Conservation (phyloP, 2,329 filamentous ascomycete species). For the Endoconidiophora laricicola region DNA sequence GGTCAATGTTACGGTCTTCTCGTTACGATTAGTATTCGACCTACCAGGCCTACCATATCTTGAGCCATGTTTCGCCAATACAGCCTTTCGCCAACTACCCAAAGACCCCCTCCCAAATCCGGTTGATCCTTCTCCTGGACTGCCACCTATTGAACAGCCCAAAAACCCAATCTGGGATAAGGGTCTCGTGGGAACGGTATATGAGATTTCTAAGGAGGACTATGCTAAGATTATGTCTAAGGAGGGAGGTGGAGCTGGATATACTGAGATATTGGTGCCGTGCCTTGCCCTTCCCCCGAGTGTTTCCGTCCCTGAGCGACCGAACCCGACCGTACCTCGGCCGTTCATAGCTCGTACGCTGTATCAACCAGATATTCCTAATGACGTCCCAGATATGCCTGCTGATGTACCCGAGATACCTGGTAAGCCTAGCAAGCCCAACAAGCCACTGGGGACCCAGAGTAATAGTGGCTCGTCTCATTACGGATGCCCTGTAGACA, state of each 20-base stretch:
- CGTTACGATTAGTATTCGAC: slow-evolving; percentile 65
- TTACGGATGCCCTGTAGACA: not conserved
- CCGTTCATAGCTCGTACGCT: slow-evolving; percentile 77
- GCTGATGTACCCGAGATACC: slow-evolving; percentile 19
- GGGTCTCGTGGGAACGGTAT: slow-evolving; percentile 81
- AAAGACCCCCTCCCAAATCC: slow-evolving; percentile 21
- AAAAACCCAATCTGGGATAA: slow-evolving; percentile 45
- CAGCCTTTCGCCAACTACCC: slow-evolving; percentile 40
- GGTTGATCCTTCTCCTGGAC: slow-evolving; percentile 9
- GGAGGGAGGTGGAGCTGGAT: slow-evolving; percentile 74
- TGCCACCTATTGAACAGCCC: slow-evolving; percentile 10
- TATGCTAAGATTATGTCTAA: slow-evolving; percentile 77
- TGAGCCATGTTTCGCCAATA: slow-evolving; percentile 89
- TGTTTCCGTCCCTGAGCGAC: slow-evolving; percentile 45
- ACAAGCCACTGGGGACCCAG: not conserved
- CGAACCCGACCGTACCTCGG: slow-evolving; percentile 34
- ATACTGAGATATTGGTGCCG: slow-evolving; percentile 65
- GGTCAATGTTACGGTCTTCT: slow-evolving; percentile 67
- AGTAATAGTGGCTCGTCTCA: not conserved
- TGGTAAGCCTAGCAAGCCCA: slow-evolving; percentile 15
- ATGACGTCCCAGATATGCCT: slow-evolving; percentile 32
- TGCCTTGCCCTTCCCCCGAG: slow-evolving; percentile 52
- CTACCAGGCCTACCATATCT: slow-evolving; percentile 70
- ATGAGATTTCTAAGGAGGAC: slow-evolving; percentile 74
- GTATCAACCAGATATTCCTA: slow-evolving; percentile 28